Evolutionary conservation across 2,329 filamentous ascomycete genomes (phyloP).

Genomic region (Zymoseptoria brevis): DNA sequence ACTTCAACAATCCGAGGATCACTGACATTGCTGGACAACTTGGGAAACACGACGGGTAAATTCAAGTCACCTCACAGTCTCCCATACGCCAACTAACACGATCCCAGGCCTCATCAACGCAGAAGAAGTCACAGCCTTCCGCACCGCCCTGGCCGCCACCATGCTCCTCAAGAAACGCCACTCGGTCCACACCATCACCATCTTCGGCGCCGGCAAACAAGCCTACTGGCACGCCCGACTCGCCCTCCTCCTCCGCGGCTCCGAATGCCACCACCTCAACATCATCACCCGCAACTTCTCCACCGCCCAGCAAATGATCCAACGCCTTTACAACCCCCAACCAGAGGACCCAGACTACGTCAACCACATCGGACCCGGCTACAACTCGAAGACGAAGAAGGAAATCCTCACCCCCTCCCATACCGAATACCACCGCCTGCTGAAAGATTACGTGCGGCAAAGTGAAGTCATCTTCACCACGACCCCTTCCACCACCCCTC

Average conservation of each 20-base stretch:
- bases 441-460: constrained; percentile 62
- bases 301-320: constrained; percentile 46
- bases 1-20: constrained; percentile 46
- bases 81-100: neutral
- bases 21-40: constrained; percentile 51
- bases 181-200: constrained; percentile 64
- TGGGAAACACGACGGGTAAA: constrained; percentile 44
- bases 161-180: constrained; percentile 56
- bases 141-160: constrained; percentile 57
- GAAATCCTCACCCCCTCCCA: constrained; percentile 62
- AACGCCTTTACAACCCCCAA: constrained; percentile 45
- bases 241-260: constrained; percentile 61
- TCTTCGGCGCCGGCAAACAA: constrained; percentile 84
- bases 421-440: constrained; percentile 57
- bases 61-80: too few species aligned
- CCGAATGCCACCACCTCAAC: constrained; percentile 69
- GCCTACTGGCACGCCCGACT: constrained; percentile 92
- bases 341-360: constrained; percentile 29
- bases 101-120: constrained; percentile 54
- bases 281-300: constrained; percentile 72
- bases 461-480: constrained; percentile 84
- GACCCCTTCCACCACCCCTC: constrained; percentile 63
- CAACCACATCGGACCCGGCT: constrained; percentile 29
- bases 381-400: constrained; percentile 50
- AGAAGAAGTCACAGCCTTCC: constrained; percentile 60